phyloP scores from a whole-genome alignment of 2,329 filamentous ascomycete genomes.

The Colletotrichum incanum region DNA sequence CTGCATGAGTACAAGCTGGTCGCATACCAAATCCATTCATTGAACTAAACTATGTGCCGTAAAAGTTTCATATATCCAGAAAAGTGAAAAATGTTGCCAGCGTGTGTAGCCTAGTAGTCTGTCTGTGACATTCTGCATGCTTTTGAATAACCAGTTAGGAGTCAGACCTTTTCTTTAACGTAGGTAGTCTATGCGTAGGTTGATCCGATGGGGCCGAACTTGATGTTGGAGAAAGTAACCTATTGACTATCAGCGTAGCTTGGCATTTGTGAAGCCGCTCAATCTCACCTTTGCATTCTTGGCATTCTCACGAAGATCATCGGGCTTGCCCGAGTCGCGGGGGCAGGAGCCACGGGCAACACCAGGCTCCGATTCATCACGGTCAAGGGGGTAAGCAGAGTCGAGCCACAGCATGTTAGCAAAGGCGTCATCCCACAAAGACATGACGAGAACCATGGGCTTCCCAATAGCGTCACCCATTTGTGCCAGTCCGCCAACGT shows the following conservation, averaged over 20 bases:
- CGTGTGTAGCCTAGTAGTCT: neutral
- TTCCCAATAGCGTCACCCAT: too few relatives aligned
- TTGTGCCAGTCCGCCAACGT: too few relatives aligned
- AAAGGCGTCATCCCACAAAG: too few relatives aligned
- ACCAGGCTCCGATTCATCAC: slow-evolving; percentile 60
- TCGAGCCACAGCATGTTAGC: slow-evolving; percentile 62
- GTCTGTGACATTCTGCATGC: too few relatives aligned
- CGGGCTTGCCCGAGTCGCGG: slow-evolving; percentile 65
- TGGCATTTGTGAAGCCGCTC: slow-evolving; percentile 51
- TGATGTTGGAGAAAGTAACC: slow-evolving; percentile 64
- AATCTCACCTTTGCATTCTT: slow-evolving; percentile 67
- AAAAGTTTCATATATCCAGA: neutral
- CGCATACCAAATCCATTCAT: neutral
- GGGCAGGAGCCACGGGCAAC: slow-evolving; percentile 69
- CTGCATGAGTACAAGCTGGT: neutral
- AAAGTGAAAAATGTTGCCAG: neutral
- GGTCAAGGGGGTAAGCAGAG: slow-evolving; percentile 70
- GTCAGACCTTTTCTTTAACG: neutral
- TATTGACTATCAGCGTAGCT: slow-evolving; percentile 44
- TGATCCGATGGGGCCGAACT: slow-evolving; percentile 69
- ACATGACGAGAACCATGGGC: too few relatives aligned
- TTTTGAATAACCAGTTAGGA: neutral
- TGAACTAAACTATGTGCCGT: neutral
- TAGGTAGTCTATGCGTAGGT: slow-evolving; percentile 56
- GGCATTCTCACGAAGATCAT: slow-evolving; percentile 61